Evolutionary conservation across 257 asterid genomes (phyloP), one percentile per base, ranked within the genome.

Genomic region (Henckelia pumila): DNA sequence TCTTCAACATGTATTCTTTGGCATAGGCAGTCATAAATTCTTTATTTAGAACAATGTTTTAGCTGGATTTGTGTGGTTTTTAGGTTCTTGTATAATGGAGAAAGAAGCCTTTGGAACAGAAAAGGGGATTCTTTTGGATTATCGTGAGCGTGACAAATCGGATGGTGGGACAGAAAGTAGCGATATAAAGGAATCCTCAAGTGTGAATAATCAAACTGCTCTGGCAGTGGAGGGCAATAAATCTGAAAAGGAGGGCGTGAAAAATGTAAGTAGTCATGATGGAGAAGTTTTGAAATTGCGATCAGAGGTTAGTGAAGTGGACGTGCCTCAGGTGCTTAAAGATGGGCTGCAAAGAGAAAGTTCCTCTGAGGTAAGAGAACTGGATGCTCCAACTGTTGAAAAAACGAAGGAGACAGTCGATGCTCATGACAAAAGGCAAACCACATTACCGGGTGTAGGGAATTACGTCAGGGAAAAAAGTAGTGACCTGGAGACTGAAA

Each of bases 81-180:
- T 61, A 32, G 60, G 57, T 29, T 50, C 69, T 72, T 32, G 47
- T 56, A 61, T 22, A 59, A 84, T 77, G 81, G 82, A 76, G 75
- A 75, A 57, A 55, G 75, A 81, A 75, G 71, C 56, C 25, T 72
- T 71, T 16, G 64, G 60, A 22, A 66, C 61, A 69, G 71, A 69
- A 58, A 73, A 24, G 49, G 61, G 63, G 44, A 22, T 30, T 56
- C 58, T 72, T 69, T 24, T 69, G 58, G 61, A n/a, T 73, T 49
- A 70, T 56, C n/a, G 6, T 20, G 58, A 72, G 67, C 66, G 29
- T 30, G 26, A 66, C 8, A 25, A 25, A 0, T 65, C 73, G 44
- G 63, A 56, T 69, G 5, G 25, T 60, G 71, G 53, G 16, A 29
- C 64, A 66, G 75, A 64, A 50, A 62, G 21, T 5, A 29, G 59